A percentile compares a stretch with the other conserved stretches of the same genome.
Conservation (phyloP, 495 filamentous ascomycete species). For the Astrothelium macrocarpum region DNA sequence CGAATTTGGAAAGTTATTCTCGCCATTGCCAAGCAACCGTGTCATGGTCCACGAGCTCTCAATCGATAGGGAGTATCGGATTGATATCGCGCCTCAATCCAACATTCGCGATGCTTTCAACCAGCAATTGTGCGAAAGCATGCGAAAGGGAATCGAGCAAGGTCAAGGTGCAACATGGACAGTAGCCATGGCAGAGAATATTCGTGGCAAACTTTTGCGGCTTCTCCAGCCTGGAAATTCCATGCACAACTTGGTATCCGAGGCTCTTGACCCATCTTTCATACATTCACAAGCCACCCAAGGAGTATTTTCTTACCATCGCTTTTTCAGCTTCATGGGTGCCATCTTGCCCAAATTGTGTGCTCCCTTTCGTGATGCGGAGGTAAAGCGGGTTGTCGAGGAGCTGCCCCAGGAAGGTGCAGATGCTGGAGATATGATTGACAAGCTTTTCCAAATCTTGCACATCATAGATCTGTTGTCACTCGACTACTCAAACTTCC, state of each 20-base stretch:
- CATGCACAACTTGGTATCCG: conserved; percentile 73
- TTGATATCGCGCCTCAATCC: conserved; percentile 37
- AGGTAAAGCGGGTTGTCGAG: conserved; percentile 68
- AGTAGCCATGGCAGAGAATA: conserved; percentile 73
- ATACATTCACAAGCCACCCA: conserved; percentile 65
- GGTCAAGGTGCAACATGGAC: conserved; percentile 68
- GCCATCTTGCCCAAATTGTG: conserved; percentile 86
- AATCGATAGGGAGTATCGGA: conserved; percentile 73
- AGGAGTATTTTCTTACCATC: conserved; percentile 85
- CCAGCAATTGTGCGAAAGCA: conserved; percentile 61
- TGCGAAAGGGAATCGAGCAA: conserved; percentile 63
- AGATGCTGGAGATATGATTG: conserved; percentile 64
- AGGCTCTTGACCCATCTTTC: conserved; percentile 70
- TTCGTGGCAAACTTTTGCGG: conserved; percentile 71
- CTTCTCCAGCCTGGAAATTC: conserved; percentile 71
- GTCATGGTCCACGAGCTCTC: conserved; percentile 82
- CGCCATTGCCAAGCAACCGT: conserved; percentile 72
- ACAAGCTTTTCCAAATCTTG: conserved; percentile 72
- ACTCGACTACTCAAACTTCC: conserved; percentile 93
- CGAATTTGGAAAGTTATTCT: conserved; percentile 38
- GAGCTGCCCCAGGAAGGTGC: conserved; percentile 39
- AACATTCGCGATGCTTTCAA: conserved; percentile 45
- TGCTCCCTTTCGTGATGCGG: conserved; percentile 77
- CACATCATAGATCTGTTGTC: conserved; percentile 81
- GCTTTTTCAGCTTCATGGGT: conserved; percentile 85